Conservation (phyloP, 768 basidiomycete species). For the Trametes gibbosa region DNA sequence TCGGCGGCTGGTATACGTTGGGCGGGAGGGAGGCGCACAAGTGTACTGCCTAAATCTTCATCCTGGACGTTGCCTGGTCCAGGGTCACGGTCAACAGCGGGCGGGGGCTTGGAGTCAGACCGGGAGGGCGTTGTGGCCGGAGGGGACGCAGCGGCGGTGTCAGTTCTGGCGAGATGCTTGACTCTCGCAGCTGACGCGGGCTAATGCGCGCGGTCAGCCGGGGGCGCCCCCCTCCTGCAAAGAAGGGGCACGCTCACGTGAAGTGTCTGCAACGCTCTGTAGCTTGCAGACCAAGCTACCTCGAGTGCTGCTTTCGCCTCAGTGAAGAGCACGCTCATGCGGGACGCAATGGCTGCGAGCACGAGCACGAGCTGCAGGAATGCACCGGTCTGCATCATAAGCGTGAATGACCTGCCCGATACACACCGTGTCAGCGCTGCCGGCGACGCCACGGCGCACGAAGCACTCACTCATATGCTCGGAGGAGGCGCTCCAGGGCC, state of each 20-base stretch:
- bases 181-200: neutral
- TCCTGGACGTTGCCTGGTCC: conserved; percentile 9
- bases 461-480: conserved; percentile 51
- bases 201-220: neutral
- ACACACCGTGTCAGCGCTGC: neutral
- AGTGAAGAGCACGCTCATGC: conserved; percentile 45
- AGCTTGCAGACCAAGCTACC: conserved; percentile 27
- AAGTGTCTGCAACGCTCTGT: conserved; percentile 29
- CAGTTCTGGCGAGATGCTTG: neutral
- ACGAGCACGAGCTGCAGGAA: conserved; percentile 69
- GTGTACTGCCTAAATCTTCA: conserved; percentile 20
- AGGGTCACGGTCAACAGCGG: neutral
- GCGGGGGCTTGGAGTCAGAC: neutral
- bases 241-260: conserved; percentile 30
- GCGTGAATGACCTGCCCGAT: conserved; percentile 51
- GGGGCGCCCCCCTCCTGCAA: neutral
- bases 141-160: neutral
- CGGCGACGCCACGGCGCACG: neutral
- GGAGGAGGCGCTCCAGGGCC: conserved; percentile 45
- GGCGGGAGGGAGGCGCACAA: conserved; percentile 2
- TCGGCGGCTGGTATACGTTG: neutral
- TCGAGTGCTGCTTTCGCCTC: conserved; percentile 43
- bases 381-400: conserved; percentile 68
- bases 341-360: conserved; percentile 58
- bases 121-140: neutral